Evolutionary conservation across 495 filamentous ascomycete genomes (phyloP).

Genomic region (Penicillium paradoxum): DNA sequence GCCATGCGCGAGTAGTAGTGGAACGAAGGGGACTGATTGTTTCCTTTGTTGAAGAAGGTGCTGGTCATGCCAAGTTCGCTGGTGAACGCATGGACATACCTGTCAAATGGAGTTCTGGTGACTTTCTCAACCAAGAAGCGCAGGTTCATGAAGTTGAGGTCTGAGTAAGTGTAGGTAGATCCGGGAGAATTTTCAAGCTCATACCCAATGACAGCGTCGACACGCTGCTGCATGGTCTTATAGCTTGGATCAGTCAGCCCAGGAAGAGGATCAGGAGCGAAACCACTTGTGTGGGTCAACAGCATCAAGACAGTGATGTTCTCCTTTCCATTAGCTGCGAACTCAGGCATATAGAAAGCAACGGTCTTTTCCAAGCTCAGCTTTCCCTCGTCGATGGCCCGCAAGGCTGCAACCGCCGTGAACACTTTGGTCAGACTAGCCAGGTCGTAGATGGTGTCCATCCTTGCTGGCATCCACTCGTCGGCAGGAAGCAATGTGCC

Average conservation of each 20-base stretch:
- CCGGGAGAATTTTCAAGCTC: constrained; percentile 19
- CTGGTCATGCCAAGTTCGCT: constrained; percentile 19
- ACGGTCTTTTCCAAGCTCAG: constrained; percentile 17
- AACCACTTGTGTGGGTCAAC: constrained; percentile 26
- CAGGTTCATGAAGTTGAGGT: constrained; percentile 27
- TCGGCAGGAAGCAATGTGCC: constrained; percentile 19
- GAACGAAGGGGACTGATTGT: constrained; percentile 14
- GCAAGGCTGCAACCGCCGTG: constrained; percentile 18
- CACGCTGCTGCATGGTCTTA: constrained; percentile 16
- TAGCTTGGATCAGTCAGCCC: constrained; percentile 10
- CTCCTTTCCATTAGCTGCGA: constrained; percentile 23
- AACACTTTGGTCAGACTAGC: constrained; percentile 28
- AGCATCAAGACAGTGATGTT: constrained; percentile 25
- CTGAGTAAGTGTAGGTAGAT: constrained; percentile 24
- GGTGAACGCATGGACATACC: constrained; percentile 18
- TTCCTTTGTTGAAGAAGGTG: constrained; percentile 28
- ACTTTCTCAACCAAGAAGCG: constrained; percentile 22
- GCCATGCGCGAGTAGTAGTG: constrained; percentile 22
- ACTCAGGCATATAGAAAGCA: constrained; percentile 21
- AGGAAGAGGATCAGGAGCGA: constrained; percentile 17
- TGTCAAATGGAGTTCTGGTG: constrained; percentile 15
- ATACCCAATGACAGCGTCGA: constrained; percentile 20
- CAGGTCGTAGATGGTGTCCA: constrained; percentile 29
- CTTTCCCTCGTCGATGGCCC: constrained; percentile 19
- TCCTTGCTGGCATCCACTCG: constrained; percentile 11